A percentile compares a stretch with the other conserved stretches of the same genome.
Conservation (phyloP, 306 rosid genomes). For the Quillaja saponaria region DNA sequence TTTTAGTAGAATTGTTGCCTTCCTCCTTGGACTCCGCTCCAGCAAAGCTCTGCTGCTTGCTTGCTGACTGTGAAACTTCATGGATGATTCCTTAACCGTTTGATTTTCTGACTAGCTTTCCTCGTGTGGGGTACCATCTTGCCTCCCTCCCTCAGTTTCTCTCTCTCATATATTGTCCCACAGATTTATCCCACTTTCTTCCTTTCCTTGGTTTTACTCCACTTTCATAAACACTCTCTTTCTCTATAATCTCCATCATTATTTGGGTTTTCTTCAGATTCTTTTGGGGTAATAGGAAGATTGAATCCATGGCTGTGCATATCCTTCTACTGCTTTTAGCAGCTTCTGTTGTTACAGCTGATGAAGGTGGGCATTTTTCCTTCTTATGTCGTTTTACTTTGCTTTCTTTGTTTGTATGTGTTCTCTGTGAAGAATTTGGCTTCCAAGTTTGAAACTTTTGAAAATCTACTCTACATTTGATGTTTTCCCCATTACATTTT, state of each 20-base stretch:
- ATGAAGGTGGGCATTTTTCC: conserved; percentile 53
- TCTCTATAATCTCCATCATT: conserved; percentile 41
- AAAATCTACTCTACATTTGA: conserved; percentile 7
- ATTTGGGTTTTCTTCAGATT: conserved; percentile 38
- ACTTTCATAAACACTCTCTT: conserved; percentile 26
- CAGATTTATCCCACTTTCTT: conserved; percentile 50
- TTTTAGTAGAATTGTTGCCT: too few species aligned
- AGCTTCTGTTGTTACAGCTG: conserved; percentile 53
- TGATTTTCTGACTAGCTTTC: conserved; percentile 46
- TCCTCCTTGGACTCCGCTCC: conserved; percentile 14
- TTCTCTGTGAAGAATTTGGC: conserved; percentile 17
- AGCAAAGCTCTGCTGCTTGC: conserved; percentile 19
- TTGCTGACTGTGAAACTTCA: conserved; percentile 28
- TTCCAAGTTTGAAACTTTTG: conserved; percentile 15
- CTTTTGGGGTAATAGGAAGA: conserved; percentile 10
- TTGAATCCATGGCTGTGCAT: conserved; percentile 56
- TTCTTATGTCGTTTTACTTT: not conserved
- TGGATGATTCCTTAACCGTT: conserved; percentile 44
- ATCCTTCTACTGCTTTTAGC: conserved; percentile 56
- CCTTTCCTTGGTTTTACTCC: conserved; percentile 32
- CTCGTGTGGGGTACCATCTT: conserved; percentile 62
- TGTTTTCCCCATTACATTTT: too few species aligned
- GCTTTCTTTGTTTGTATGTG: conserved; percentile 5
- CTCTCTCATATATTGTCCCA: conserved; percentile 41
- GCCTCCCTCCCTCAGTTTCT: not conserved